phyloP scores from a whole-genome alignment of 306 rosid genomes.

The Lupinus albus region DNA sequence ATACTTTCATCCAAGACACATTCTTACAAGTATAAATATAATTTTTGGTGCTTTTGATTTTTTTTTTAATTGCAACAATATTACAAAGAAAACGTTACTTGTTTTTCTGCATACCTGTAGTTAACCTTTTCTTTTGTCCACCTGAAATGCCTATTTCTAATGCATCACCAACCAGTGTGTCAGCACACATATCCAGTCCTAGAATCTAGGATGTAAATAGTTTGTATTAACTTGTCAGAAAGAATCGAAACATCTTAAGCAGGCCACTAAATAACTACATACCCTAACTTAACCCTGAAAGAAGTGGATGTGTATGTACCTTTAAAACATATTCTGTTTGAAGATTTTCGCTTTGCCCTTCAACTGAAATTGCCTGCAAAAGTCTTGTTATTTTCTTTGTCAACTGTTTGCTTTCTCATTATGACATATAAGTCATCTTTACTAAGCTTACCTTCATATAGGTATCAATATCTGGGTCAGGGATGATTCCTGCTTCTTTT shows the following conservation, averaged over 20 bases:
- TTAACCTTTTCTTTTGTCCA: constrained; percentile 77
- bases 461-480: constrained; percentile 62
- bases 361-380: constrained; percentile 67
- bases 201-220: constrained; percentile 56
- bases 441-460: constrained; percentile 60
- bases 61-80: constrained; percentile 9
- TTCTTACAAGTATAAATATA: constrained; percentile 31
- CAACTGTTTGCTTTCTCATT: constrained; percentile 19
- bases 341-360: constrained; percentile 62
- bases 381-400: constrained; percentile 36
- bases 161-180: constrained; percentile 65
- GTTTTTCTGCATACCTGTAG: constrained; percentile 57
- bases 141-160: constrained; percentile 77
- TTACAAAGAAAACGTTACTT: not conserved
- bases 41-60: not conserved
- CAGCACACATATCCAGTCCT: constrained; percentile 75
- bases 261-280: constrained; percentile 30
- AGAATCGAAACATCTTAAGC: constrained; percentile 35
- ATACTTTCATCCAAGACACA: constrained; percentile 15
- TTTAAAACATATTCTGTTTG: constrained; percentile 65
- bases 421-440: constrained; percentile 14
- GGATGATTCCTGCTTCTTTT: constrained; percentile 57
- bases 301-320: constrained; percentile 43
- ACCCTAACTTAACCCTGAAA: constrained; percentile 29
- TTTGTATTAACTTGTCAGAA: constrained; percentile 34